These are phyloP conservation scores for Magnaporthiopsis incrustans DNA, from an alignment of 2,329 filamentous ascomycete species.

Conservation along the genomic window DNA sequence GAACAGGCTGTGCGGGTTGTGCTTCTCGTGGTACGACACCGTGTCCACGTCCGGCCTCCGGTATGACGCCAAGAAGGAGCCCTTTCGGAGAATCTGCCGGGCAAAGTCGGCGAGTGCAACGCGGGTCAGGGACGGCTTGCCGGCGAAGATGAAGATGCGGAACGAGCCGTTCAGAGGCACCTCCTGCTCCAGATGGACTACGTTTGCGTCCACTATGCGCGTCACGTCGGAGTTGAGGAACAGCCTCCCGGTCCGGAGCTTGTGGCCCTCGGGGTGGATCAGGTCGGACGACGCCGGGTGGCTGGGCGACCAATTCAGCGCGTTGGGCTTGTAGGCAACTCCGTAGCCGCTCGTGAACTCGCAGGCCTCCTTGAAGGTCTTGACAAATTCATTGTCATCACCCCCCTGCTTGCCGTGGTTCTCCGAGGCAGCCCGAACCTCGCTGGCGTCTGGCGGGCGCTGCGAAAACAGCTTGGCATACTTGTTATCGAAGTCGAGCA, in stretches of 20 bases:
- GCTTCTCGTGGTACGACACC: slow-evolving; percentile 68
- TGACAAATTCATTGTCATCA: slow-evolving; percentile 73
- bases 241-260: slow-evolving; percentile 64
- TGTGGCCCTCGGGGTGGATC: slow-evolving; percentile 58
- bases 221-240: slow-evolving; percentile 76
- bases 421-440: slow-evolving; percentile 59
- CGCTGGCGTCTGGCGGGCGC: slow-evolving; percentile 61
- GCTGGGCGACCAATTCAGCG: slow-evolving; percentile 70
- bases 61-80: slow-evolving; percentile 66
- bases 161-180: slow-evolving; percentile 83
- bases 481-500: slow-evolving; percentile 79
- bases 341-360: slow-evolving; percentile 92
- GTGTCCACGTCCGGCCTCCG: slow-evolving; percentile 49
- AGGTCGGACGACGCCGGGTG: slow-evolving; percentile 65
- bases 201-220: slow-evolving; percentile 79
- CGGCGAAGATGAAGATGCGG: slow-evolving; percentile 80
- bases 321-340: slow-evolving; percentile 74
- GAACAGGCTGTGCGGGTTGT: slow-evolving; percentile 79
- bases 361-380: slow-evolving; percentile 83
- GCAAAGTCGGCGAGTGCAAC: slow-evolving; percentile 64
- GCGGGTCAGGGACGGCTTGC: slow-evolving; percentile 50
- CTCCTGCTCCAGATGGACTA: slow-evolving; percentile 84
- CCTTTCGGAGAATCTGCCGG: slow-evolving; percentile 51
- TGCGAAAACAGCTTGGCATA: slow-evolving; percentile 88
- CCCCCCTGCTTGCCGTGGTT: slow-evolving; percentile 10